A percentile compares a stretch with the other conserved stretches of the same genome.
Evolutionary conservation across 768 basidiomycete genomes (phyloP).

Genomic region (Tulasnella sp.): DNA sequence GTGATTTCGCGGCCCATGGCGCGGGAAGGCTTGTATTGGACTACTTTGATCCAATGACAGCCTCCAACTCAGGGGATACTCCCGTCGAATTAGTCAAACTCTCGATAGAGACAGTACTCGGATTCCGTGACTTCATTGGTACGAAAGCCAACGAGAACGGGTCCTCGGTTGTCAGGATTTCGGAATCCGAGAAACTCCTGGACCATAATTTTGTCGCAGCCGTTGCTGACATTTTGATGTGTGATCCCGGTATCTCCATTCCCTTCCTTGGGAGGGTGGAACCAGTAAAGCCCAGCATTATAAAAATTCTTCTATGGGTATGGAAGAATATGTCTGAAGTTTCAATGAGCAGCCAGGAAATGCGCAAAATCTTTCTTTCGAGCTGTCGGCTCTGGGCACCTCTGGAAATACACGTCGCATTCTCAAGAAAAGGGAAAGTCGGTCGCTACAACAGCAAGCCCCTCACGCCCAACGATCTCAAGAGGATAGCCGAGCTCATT

Average conservation of each 20-base stretch:
- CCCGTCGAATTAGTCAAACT: neutral
- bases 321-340: neutral
- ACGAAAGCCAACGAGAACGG: neutral
- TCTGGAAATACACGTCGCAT: neutral
- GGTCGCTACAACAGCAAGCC: no score
- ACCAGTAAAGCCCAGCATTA: neutral
- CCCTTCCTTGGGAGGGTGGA: no score
- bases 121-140: no score
- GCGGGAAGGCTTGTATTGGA: neutral
- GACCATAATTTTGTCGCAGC: neutral
- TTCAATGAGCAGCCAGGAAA: neutral
- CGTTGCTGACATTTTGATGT: neutral
- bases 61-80: neutral
- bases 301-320: neutral
- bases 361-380: neutral
- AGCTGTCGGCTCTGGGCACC: neutral
- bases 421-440: neutral
- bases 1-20: neutral
- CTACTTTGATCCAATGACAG: neutral
- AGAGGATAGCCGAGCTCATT: neutral
- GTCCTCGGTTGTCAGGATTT: neutral
- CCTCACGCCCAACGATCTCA: neutral
- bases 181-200: neutral
- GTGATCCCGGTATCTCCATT: constrained; percentile 41
- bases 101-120: neutral